Percentiles rank a stretch among this genome's conserved stretches.
Evolutionary conservation across 148 eudicot species (phyloP).

Genomic region (Bassia scoparia): DNA sequence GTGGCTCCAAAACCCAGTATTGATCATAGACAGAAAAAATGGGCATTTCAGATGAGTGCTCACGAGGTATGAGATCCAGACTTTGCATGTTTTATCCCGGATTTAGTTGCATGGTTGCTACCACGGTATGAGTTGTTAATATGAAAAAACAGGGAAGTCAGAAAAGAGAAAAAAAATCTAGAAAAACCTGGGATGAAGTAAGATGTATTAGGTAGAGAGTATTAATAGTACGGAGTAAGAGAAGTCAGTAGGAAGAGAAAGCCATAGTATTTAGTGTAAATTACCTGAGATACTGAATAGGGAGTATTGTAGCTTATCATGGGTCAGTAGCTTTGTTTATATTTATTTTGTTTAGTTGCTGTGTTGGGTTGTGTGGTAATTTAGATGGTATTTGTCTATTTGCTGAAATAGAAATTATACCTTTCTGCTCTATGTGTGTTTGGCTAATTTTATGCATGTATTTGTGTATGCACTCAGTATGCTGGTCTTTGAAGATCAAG

Average conservation of each 20-base stretch:
- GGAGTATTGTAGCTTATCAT: not conserved
- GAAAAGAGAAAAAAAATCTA: not conserved
- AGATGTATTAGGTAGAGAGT: not conserved
- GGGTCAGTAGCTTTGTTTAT: not conserved
- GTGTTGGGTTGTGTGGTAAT: not conserved
- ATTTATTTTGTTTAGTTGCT: not conserved
- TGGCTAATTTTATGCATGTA: not conserved
- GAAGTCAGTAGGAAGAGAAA: not conserved
- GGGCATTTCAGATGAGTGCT: slow-evolving; percentile 80
- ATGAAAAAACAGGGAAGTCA: no score
- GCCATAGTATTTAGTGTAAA: not conserved
- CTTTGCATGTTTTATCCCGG: not conserved
- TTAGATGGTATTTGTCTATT: not conserved
- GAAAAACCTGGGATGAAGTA: not conserved
- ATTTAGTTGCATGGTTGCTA: not conserved
- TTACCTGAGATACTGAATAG: not conserved
- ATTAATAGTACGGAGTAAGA: not conserved
- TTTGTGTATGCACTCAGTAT: not conserved
- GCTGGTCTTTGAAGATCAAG: not conserved
- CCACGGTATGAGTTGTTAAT: no score
- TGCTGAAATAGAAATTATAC: not conserved
- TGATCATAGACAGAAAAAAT: slow-evolving; percentile 44
- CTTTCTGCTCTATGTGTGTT: not conserved
- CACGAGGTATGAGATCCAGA: slow-evolving; percentile 49
- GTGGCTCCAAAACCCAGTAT: slow-evolving; percentile 20